These are phyloP conservation scores for Halophytophthora batemanensis DNA, from an alignment of 352 stramenopile species.

Conservation along the genomic window DNA sequence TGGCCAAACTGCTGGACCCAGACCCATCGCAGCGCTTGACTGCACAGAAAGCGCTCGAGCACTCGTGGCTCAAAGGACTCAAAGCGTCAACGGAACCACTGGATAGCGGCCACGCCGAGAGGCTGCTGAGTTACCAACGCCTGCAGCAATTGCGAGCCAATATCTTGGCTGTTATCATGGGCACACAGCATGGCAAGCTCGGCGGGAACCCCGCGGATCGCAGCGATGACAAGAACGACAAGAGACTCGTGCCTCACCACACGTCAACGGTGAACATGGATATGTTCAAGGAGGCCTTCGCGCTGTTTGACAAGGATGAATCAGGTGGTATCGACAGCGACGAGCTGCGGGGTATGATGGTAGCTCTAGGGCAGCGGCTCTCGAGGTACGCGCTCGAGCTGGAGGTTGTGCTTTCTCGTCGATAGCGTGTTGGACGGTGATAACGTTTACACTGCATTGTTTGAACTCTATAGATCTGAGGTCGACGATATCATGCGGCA, in stretches of 20 bases:
- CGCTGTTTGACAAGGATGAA: conserved; percentile 74
- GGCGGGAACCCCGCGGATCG: conserved; percentile 12
- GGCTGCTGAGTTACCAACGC: conserved; percentile 61
- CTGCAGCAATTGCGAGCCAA: conserved; percentile 74
- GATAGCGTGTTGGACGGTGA: too few relatives aligned
- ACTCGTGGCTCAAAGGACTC: conserved; percentile 58
- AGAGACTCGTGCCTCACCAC: conserved; percentile 19
- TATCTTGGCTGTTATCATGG: conserved; percentile 72
- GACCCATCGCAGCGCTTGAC: conserved; percentile 52
- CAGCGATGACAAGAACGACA: conserved; percentile 7
- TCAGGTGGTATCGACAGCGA: conserved; percentile 63
- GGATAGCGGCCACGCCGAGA: conserved; percentile 39
- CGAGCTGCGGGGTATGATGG: conserved; percentile 52
- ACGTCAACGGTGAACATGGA: conserved; percentile 74
- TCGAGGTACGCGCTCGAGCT: conserved; percentile 40
- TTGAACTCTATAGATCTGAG: conserved; percentile 36
- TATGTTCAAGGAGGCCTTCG: conserved; percentile 79
- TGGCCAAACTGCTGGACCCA: conserved; percentile 45
- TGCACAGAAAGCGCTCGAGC: conserved; percentile 47
- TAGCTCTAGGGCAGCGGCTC: conserved; percentile 53
- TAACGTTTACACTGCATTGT: too few relatives aligned
- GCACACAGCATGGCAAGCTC: conserved; percentile 57
- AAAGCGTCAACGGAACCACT: conserved; percentile 43
- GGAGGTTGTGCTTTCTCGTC: too few relatives aligned
- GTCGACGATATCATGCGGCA: conserved; percentile 69